A percentile compares a stretch with the other conserved stretches of the same genome.
Evolutionary conservation across 495 filamentous ascomycete genomes (phyloP).

Genomic region (Hypoxylon subgilvum): DNA sequence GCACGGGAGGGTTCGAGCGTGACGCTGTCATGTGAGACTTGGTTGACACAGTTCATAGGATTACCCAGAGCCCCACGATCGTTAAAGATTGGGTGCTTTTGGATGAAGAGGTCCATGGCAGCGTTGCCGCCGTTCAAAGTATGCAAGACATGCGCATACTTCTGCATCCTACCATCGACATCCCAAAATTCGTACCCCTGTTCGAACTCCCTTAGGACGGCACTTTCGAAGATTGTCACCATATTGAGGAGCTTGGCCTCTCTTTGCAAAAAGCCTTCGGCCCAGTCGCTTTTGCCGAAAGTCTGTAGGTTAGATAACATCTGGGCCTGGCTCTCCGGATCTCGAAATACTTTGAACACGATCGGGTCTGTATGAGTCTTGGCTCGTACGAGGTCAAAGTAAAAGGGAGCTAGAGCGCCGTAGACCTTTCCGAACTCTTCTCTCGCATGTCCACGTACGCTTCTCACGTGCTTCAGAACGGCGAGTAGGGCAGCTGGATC

Average conservation of each 20-base stretch:
- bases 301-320: constrained; percentile 79
- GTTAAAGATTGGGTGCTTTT: constrained; percentile 81
- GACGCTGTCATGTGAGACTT: constrained; percentile 63
- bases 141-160: constrained; percentile 85
- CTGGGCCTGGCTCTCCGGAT: constrained; percentile 86
- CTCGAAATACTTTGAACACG: constrained; percentile 82
- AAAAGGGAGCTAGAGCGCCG: constrained; percentile 83
- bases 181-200: constrained; percentile 89
- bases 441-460: constrained; percentile 83
- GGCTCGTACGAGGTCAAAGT: constrained; percentile 76
- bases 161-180: constrained; percentile 83
- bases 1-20: constrained; percentile 76
- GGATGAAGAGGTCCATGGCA: constrained; percentile 82
- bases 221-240: constrained; percentile 84
- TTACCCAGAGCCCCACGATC: constrained; percentile 75
- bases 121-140: constrained; percentile 80
- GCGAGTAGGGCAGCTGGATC: constrained; percentile 67
- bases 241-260: constrained; percentile 74
- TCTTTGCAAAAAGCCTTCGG: constrained; percentile 72
- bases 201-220: constrained; percentile 88
- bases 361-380: constrained; percentile 79
- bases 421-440: constrained; percentile 93
- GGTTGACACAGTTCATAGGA: constrained; percentile 81
- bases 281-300: constrained; percentile 81
- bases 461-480: constrained; percentile 70